A percentile compares a stretch with the other conserved stretches of the same genome.
These are phyloP conservation scores for Phytophthora fragariae DNA, from an alignment of 352 stramenopile species.

Conservation along the genomic window DNA sequence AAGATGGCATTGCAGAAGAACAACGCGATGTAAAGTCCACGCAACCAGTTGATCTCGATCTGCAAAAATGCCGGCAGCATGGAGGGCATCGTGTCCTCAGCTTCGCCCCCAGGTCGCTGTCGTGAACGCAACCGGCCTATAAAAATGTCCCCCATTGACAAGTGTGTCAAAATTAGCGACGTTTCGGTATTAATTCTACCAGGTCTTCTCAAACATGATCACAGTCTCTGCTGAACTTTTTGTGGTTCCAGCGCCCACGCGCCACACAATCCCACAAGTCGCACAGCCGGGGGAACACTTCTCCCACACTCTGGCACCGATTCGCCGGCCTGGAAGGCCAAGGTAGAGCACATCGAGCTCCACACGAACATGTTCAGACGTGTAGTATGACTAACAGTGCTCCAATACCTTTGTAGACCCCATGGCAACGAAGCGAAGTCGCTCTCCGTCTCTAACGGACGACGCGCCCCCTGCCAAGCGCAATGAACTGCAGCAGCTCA, in stretches of 20 bases:
- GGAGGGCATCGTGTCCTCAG: neutral
- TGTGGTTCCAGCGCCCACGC: slow-evolving; percentile 38
- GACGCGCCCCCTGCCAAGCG: slow-evolving; percentile 24
- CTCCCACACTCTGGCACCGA: slow-evolving; percentile 44
- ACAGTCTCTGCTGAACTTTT: slow-evolving; percentile 20
- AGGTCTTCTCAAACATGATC: slow-evolving; percentile 8
- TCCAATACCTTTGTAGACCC: neutral
- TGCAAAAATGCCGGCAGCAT: slow-evolving; percentile 6
- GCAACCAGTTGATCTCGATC: slow-evolving; percentile 48
- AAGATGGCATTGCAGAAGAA: slow-evolving; percentile 85
- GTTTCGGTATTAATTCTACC: slow-evolving; percentile 27
- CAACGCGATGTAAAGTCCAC: slow-evolving; percentile 59
- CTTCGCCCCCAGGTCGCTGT: neutral
- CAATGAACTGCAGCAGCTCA: slow-evolving; percentile 8
- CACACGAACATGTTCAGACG: neutral
- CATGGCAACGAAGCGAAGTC: slow-evolving; percentile 35
- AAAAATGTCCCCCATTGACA: neutral
- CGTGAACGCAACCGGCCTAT: too few relatives aligned
- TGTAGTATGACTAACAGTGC: neutral
- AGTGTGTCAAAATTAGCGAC: slow-evolving; percentile 23
- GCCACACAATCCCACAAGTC: slow-evolving; percentile 38
- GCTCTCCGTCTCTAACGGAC: slow-evolving; percentile 25
- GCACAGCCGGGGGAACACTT: slow-evolving; percentile 30
- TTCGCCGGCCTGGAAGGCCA: slow-evolving; percentile 11
- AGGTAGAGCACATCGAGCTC: slow-evolving; percentile 15